Conservation (phyloP, 176 grass and related monocot species). For the Rhynchospora pubera region DNA sequence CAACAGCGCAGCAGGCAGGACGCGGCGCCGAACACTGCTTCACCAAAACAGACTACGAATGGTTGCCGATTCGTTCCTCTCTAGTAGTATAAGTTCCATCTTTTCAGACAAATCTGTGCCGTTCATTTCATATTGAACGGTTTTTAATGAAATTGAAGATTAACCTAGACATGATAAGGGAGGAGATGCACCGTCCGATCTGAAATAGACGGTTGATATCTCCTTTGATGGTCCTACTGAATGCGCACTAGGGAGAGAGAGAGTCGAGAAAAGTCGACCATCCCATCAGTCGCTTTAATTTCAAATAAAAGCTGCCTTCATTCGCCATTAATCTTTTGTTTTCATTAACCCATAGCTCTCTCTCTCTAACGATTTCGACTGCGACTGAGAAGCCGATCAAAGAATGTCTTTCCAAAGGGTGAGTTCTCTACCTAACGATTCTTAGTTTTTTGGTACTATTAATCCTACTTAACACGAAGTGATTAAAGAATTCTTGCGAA, state of each 20-base stretch:
- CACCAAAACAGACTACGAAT: not conserved
- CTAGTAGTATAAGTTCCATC: too few species aligned
- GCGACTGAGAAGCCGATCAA: not conserved
- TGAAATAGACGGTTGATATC: not conserved
- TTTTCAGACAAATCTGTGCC: rapidly evolving
- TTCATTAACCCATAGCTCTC: not conserved
- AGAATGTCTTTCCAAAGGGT: slow-evolving; percentile 10
- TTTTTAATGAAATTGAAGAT: not conserved
- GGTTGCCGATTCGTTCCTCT: not conserved
- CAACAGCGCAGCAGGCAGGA: not conserved
- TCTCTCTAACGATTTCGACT: not conserved
- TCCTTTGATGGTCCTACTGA: not conserved
- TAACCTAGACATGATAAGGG: too few species aligned
- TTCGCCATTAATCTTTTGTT: not conserved
- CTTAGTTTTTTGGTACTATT: not conserved
- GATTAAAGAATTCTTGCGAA: not conserved
- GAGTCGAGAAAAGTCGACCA: not conserved
- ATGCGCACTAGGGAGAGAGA: not conserved
- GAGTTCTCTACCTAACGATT: not conserved
- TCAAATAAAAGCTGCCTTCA: not conserved
- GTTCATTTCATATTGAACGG: not conserved
- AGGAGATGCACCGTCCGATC: not conserved
- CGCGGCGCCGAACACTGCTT: slow-evolving; percentile 6
- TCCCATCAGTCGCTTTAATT: slow-evolving; percentile 3
- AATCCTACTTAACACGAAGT: not conserved